These are phyloP conservation scores for Gnomoniopsis smithogilvyi DNA, from an alignment of 2,329 filamentous ascomycete genomes.

Conservation along the genomic window DNA sequence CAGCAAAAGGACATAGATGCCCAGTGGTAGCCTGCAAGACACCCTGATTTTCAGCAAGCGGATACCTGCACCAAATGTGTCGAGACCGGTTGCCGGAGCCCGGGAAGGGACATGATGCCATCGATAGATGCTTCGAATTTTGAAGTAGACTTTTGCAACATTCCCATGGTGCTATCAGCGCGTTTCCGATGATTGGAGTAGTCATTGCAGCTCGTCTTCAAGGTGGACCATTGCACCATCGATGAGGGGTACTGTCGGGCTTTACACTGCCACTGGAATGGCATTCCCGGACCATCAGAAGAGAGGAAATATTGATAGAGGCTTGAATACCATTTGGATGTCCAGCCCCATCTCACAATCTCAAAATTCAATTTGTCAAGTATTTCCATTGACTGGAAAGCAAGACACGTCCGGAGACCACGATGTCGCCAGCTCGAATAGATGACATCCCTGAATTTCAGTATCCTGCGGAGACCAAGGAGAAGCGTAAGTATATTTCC, in stretches of 20 bases:
- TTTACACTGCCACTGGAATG: background rate
- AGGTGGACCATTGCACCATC: conserved; percentile 15
- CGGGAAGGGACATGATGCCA: conserved; percentile 8
- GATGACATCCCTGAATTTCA: conserved; percentile 16
- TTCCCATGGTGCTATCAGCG: background rate
- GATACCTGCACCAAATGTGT: background rate
- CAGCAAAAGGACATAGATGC: too few relatives aligned
- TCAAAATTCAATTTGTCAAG: background rate
- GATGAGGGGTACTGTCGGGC: background rate
- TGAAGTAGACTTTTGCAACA: background rate
- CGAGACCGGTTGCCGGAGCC: background rate
- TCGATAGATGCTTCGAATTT: conserved; percentile 2
- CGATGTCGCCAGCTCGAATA: conserved; percentile 8
- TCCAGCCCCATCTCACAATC: background rate
- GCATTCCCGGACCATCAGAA: background rate
- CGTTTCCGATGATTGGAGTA: conserved; percentile 7
- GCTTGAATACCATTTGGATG: background rate
- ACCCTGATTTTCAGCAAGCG: background rate
- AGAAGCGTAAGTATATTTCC: conserved; percentile 14
- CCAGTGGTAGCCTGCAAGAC: too few relatives aligned
- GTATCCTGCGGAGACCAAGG: conserved; percentile 21
- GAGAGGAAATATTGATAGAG: background rate
- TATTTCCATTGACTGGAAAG: too few relatives aligned
- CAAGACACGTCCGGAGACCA: background rate
- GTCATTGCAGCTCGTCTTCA: conserved; percentile 8